phyloP scores from a whole-genome alignment of 2,329 filamentous ascomycete genomes.

The Ascochyta lentis region DNA sequence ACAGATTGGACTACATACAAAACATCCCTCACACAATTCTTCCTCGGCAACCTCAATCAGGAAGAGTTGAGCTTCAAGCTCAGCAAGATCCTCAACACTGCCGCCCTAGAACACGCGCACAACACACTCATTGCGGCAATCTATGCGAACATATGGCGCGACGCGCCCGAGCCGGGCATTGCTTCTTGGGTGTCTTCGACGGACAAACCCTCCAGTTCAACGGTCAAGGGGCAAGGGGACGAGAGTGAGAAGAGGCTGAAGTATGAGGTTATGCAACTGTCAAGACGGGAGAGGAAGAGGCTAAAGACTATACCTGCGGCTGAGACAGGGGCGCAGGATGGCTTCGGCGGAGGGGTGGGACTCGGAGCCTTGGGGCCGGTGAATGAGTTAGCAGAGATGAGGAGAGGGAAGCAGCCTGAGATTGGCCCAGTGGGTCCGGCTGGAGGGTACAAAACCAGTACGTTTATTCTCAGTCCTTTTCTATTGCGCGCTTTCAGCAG shows the following conservation, averaged over 20 bases:
- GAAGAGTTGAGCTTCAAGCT: slow-evolving; percentile 65
- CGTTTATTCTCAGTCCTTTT: slow-evolving; percentile 42
- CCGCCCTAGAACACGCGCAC: slow-evolving; percentile 64
- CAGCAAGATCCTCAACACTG: slow-evolving; percentile 61
- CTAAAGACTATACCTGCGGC: slow-evolving; percentile 61
- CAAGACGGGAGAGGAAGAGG: slow-evolving; percentile 64
- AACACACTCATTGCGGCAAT: slow-evolving; percentile 67
- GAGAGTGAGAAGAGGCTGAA: slow-evolving; percentile 68
- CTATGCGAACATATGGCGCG: slow-evolving; percentile 64
- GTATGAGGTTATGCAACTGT: slow-evolving; percentile 68
- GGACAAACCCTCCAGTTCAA: slow-evolving; percentile 75
- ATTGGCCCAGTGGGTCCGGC: slow-evolving; percentile 70
- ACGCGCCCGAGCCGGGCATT: slow-evolving; percentile 67
- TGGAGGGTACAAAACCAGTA: slow-evolving; percentile 79
- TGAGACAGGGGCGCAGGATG: slow-evolving; percentile 13
- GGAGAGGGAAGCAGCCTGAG: slow-evolving; percentile 58
- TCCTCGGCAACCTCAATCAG: slow-evolving; percentile 68
- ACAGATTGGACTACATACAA: slow-evolving; percentile 66
- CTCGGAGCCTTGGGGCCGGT: slow-evolving; percentile 25
- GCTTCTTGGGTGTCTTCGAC: slow-evolving; percentile 70
- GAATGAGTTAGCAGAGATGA: slow-evolving; percentile 47
- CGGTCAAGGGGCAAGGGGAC: slow-evolving; percentile 70
- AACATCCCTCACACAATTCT: slow-evolving; percentile 62
- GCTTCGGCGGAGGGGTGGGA: slow-evolving; percentile 9
- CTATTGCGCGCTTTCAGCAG: background rate